These are phyloP conservation scores for Diaporthe sp. DNA, from an alignment of 2,329 filamentous ascomycete species.

Conservation along the genomic window DNA sequence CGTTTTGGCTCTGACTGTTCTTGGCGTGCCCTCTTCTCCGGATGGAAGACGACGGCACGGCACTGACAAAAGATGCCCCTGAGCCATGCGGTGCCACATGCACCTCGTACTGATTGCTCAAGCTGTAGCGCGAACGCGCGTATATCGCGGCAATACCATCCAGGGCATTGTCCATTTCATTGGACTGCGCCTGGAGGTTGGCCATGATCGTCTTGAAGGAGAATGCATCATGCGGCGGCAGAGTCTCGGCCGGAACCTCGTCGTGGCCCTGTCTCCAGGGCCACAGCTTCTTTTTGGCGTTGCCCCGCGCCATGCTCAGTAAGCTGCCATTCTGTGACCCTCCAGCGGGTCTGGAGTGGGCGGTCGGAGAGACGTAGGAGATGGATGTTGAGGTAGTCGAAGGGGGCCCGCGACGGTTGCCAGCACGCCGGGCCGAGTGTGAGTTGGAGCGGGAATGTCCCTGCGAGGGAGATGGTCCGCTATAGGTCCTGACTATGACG, in stretches of 20 bases:
- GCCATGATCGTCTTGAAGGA: conserved; percentile 75
- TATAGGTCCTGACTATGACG: conserved; percentile 75
- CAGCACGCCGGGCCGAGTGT: conserved; percentile 45
- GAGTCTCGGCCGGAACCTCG: conserved; percentile 52
- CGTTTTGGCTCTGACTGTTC: conserved; percentile 50
- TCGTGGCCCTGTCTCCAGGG: conserved; percentile 44
- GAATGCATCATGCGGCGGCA: conserved; percentile 74
- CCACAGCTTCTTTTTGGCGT: conserved; percentile 52
- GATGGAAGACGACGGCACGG: conserved; percentile 39
- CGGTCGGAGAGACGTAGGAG: conserved; percentile 44
- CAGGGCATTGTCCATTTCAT: conserved; percentile 63
- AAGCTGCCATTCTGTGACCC: conserved; percentile 53
- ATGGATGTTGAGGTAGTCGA: conserved; percentile 45
- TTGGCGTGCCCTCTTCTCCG: conserved; percentile 42
- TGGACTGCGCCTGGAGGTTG: conserved; percentile 57
- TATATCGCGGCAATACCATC: conserved; percentile 77
- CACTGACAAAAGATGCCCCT: conserved; percentile 60
- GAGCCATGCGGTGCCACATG: conserved; percentile 74
- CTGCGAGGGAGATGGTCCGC: conserved; percentile 57
- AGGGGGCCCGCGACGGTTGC: conserved; percentile 48
- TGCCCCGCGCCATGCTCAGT: conserved; percentile 59
- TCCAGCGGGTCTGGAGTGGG: conserved; percentile 43
- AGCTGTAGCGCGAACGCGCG: conserved; percentile 72
- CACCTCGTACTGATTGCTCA: conserved; percentile 77
- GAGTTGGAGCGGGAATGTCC: conserved; percentile 43